Evolutionary conservation across 352 stramenopile genomes (phyloP), one percentile per base, ranked within the genome.

Genomic region (Thalassiosira mediterranea): DNA sequence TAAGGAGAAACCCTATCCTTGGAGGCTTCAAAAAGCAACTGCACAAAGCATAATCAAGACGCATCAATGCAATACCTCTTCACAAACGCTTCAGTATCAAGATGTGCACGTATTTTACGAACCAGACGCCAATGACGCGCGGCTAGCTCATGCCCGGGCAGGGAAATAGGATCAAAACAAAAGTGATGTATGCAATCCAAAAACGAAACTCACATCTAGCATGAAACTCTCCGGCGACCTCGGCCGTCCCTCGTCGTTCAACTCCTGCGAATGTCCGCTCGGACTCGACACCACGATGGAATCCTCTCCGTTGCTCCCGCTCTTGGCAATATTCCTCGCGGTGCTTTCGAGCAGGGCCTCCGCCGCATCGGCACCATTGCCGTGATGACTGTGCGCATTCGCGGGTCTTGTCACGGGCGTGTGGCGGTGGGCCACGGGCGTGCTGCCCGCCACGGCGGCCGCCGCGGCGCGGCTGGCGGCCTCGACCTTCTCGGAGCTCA

Each of bases 141-240:
- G n/a, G n/a, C n/a, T n/a, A n/a, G n/a, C n/a, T n/a, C n/a, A n/a
- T n/a, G n/a, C n/a, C n/a, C n/a, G n/a, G n/a, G n/a, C n/a, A n/a
- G n/a, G n/a, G n/a, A n/a, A n/a, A n/a, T n/a, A n/a, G n/a, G n/a
- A n/a, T n/a, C n/a, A n/a, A n/a, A n/a, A n/a, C n/a, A n/a, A n/a
- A n/a, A n/a, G n/a, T n/a, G n/a, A n/a, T n/a, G n/a, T n/a, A n/a
- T n/a, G n/a, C n/a, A n/a, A n/a, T n/a, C n/a, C n/a, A n/a, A n/a
- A n/a, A n/a, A n/a, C n/a, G n/a, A n/a, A n/a, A n/a, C n/a, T n/a
- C 44, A 53, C 44, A 29, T 64, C 28, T 3, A 68, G 59, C 21
- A 58, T 21, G 59, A 68, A 68, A 10, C 25, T 11, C 38, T 59
- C 42, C 1, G 59, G 59, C 2, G 42, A 59, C 15, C 29, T 10